Evolutionary conservation across 495 filamentous ascomycete genomes (phyloP).

Genomic region (Cryomyces minteri): DNA sequence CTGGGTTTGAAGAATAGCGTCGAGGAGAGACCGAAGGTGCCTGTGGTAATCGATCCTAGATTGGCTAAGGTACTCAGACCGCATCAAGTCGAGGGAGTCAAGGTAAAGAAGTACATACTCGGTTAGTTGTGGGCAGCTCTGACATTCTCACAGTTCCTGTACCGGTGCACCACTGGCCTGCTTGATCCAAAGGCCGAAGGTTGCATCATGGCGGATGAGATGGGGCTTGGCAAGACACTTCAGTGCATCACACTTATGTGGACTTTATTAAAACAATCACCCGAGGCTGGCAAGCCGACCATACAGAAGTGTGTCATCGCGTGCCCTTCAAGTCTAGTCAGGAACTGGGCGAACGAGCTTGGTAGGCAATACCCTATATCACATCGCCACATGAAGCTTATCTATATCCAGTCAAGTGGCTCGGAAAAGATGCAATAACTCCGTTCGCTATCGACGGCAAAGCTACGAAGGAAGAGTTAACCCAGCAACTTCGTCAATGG

Average conservation of each 20-base stretch:
- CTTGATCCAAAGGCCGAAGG: slow-evolving; percentile 88
- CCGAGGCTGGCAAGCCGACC: slow-evolving; percentile 78
- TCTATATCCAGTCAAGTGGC: slow-evolving; percentile 56
- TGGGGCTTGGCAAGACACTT: slow-evolving; percentile 93
- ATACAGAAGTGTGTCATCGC: slow-evolving; percentile 98
- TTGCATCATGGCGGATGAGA: slow-evolving; percentile 99
- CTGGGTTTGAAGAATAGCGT: slow-evolving; percentile 84
- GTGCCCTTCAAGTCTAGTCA: slow-evolving; percentile 91
- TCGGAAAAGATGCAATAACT: slow-evolving; percentile 74
- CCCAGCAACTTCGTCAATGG: slow-evolving; percentile 82
- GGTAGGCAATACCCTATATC: slow-evolving; percentile 9
- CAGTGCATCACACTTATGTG: slow-evolving; percentile 78
- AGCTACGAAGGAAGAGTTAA: slow-evolving; percentile 84
- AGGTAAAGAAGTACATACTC: slow-evolving; percentile 31
- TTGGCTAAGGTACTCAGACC: slow-evolving; percentile 83
- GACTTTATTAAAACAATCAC: slow-evolving; percentile 90
- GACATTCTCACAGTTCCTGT: slow-evolving; percentile 48
- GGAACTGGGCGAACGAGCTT: slow-evolving; percentile 94
- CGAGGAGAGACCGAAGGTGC: slow-evolving; percentile 67
- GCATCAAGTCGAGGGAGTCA: slow-evolving; percentile 96
- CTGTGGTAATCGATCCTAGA: slow-evolving; percentile 89
- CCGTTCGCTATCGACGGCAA: slow-evolving; percentile 97
- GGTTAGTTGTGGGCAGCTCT: neutral
- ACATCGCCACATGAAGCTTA: neutral
- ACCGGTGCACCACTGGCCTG: slow-evolving; percentile 80